phyloP scores from a whole-genome alignment of 1,284 basidiomycete species.

The Ustilago tritici region DNA sequence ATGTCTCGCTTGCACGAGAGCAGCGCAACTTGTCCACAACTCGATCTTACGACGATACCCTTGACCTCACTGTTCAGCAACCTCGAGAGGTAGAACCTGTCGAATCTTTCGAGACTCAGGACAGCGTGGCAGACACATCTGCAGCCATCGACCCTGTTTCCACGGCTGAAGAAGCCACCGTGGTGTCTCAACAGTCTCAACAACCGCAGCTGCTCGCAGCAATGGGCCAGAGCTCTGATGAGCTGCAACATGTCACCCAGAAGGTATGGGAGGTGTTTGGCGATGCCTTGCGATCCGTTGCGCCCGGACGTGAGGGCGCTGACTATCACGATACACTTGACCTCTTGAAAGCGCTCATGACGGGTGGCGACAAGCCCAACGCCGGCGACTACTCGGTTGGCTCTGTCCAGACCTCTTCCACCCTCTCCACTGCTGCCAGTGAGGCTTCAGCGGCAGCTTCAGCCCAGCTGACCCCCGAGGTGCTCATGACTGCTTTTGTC shows the following conservation, averaged over 20 bases:
- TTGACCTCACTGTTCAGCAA: slow-evolving; percentile 31
- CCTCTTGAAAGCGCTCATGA: slow-evolving; percentile 41
- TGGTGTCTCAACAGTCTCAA: slow-evolving; percentile 2
- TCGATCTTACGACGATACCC: slow-evolving; percentile 11
- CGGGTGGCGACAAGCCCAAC: slow-evolving; percentile 35
- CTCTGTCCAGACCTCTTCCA: slow-evolving; percentile 43
- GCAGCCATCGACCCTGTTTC: slow-evolving; percentile 26
- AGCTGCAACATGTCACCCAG: slow-evolving; percentile 58
- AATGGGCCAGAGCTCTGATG: slow-evolving; percentile 42
- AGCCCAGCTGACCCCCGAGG: slow-evolving; percentile 47
- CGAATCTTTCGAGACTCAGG: not conserved
- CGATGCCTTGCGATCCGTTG: slow-evolving; percentile 57
- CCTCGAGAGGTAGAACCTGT: slow-evolving; percentile 12
- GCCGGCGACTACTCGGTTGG: slow-evolving; percentile 48
- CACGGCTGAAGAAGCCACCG: not conserved
- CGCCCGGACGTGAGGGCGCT: slow-evolving; percentile 48
- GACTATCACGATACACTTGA: slow-evolving; percentile 57
- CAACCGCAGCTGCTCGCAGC: slow-evolving; percentile 20
- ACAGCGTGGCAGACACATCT: slow-evolving; percentile 29
- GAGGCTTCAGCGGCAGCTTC: slow-evolving; percentile 29
- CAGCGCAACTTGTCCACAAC: slow-evolving; percentile 19
- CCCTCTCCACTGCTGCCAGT: slow-evolving; percentile 27
- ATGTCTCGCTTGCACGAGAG: not conserved
- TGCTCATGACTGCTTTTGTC: slow-evolving; percentile 60
- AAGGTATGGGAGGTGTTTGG: slow-evolving; percentile 63